These are phyloP conservation scores for Rubia peregrina DNA, from an alignment of 305 asterid genomes.

Conservation along the genomic window DNA sequence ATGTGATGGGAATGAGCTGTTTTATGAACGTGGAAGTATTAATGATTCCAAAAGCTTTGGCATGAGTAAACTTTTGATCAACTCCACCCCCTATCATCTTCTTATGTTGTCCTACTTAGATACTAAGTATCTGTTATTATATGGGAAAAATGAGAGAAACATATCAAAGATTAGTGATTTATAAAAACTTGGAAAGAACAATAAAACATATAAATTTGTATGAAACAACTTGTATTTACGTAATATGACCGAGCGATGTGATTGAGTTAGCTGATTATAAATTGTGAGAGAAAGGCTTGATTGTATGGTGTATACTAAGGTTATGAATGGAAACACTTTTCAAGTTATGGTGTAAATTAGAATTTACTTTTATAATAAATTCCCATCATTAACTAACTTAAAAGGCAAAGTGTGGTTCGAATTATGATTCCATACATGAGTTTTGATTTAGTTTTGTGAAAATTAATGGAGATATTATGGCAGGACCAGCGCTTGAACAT, in stretches of 20 bases:
- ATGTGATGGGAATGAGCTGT: neutral
- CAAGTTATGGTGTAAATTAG: neutral
- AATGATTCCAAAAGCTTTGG: neutral
- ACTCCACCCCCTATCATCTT: neutral
- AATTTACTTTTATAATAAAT: neutral
- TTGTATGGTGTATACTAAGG: neutral
- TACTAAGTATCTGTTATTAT: neutral
- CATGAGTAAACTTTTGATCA: no score
- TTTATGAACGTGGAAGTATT: neutral
- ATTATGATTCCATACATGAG: neutral
- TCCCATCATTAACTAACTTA: neutral
- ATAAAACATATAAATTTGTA: neutral
- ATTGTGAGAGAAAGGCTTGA: neutral
- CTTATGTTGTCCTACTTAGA: neutral
- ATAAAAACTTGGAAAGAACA: neutral
- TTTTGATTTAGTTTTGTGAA: neutral
- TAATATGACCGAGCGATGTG: neutral
- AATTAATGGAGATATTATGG: conserved; percentile 5
- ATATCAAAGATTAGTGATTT: neutral
- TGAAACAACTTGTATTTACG: neutral
- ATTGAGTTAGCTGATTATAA: neutral
- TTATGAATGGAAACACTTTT: no score
- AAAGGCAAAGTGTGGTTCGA: neutral
- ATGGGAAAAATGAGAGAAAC: neutral
- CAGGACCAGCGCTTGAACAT: conserved; percentile 88